Evolutionary conservation across 2,329 filamentous ascomycete species (phyloP), one percentile per base, ranked within the genome.

Genomic region (Trichophyton mentagrophytes): DNA sequence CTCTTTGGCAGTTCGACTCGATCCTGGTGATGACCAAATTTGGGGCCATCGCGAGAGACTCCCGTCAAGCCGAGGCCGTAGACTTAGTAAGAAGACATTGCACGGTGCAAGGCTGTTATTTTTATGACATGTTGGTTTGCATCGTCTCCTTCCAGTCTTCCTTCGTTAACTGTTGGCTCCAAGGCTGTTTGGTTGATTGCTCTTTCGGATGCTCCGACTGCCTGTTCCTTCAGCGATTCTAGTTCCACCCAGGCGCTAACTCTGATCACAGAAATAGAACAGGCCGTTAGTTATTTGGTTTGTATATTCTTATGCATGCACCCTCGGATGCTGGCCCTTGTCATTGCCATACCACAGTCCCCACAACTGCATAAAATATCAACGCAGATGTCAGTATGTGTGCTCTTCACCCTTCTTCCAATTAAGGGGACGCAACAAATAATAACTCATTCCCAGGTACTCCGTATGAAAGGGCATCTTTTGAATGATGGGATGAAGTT

Each of bases 231-330:
- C 51, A 55, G 22, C 17, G 22, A 55, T 55, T 55, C 27, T 20
- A 55, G 51, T 55, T 55, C 51, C 51, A 30, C 51, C 49, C n/a
- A 30, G 51, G 51, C 51, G 51, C 27, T 51, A 51, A 47, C 44
- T 53, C 33, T 38, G 33, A 38, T 27, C 30, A 55, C 51, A 55
- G 51, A 55, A 38, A 55, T 55, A 55, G 51, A 55, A 55, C 27
- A 36, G 25, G 38, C 11, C 22, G 22, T 40, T 27, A 27, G 33
- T 9, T 36, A 9, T 36, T 33, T 9, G 30, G 9, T 36, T 44
- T 44, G 17, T 36, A 13, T 13, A 13, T 13, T 36, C 17, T 33
- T n/a, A 36, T 55, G 51, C 51, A 36, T 55, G 51, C 51, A 55
- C 33, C 51, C 51, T 33, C 15, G 6, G 40, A 44, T 7, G 15